These are phyloP conservation scores for Lentinula novae-zelandiae DNA, from an alignment of 1,284 basidiomycete species.

Conservation along the genomic window DNA sequence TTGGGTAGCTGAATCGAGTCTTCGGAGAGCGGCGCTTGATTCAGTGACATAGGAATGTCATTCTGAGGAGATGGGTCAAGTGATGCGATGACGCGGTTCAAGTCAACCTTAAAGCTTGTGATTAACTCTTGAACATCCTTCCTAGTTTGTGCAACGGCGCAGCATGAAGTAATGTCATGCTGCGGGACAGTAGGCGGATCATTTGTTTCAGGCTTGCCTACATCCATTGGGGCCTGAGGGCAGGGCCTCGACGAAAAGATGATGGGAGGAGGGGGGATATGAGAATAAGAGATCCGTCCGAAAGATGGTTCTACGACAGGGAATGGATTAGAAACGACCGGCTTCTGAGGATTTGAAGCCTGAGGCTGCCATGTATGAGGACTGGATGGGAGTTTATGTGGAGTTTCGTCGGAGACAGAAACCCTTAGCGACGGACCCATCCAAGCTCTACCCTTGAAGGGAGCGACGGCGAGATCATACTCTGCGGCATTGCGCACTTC, in stretches of 20 bases:
- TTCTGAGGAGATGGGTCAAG: neutral
- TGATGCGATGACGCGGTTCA: slow-evolving; percentile 27
- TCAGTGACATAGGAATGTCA: neutral
- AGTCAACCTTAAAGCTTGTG: slow-evolving; percentile 44
- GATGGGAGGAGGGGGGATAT: slow-evolving; percentile 35
- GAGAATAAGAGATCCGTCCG: slow-evolving; percentile 24
- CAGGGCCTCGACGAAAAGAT: slow-evolving; percentile 26
- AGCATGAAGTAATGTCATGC: slow-evolving; percentile 33
- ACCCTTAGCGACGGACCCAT: slow-evolving; percentile 60
- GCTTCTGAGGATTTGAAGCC: slow-evolving; percentile 8
- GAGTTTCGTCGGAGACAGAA: slow-evolving; percentile 50
- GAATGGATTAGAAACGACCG: slow-evolving; percentile 9
- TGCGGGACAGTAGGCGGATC: neutral
- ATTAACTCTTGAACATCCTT: slow-evolving; percentile 52
- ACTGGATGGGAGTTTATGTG: slow-evolving; percentile 32
- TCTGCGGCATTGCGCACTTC: slow-evolving; percentile 57
- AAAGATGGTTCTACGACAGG: slow-evolving; percentile 1
- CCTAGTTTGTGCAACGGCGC: slow-evolving; percentile 48
- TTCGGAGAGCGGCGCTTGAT: neutral
- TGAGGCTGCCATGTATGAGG: neutral
- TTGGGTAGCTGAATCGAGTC: neutral
- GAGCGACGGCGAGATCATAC: slow-evolving; percentile 47
- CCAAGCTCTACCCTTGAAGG: slow-evolving; percentile 47
- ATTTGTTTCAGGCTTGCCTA: slow-evolving; percentile 17
- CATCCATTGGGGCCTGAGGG: slow-evolving; percentile 24